These are phyloP conservation scores for Zasmidium angulare DNA, from an alignment of 2,329 filamentous ascomycete genomes.

Conservation along the genomic window DNA sequence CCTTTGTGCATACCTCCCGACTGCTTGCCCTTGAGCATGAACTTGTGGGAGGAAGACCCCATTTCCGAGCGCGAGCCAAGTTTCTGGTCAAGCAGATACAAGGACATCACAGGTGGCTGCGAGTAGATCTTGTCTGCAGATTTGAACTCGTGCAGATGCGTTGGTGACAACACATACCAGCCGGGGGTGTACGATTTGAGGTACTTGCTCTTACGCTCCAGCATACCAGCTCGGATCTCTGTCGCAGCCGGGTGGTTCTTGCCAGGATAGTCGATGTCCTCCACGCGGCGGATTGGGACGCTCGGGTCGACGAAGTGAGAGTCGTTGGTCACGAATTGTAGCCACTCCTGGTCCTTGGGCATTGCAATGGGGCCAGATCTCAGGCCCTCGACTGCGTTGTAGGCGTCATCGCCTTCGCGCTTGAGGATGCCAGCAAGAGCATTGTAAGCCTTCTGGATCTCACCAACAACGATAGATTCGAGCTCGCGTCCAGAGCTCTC, in stretches of 20 bases:
- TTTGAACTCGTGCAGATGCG: slow-evolving; percentile 97
- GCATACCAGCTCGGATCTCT: slow-evolving; percentile 84
- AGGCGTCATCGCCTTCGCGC: slow-evolving; percentile 81
- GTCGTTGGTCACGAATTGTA: slow-evolving; percentile 74
- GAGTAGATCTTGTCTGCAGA: slow-evolving; percentile 84
- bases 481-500: slow-evolving; percentile 92
- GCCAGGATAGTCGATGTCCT: slow-evolving; percentile 88
- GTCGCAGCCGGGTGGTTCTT: slow-evolving; percentile 78
- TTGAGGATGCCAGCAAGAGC: slow-evolving; percentile 89
- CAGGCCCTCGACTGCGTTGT: slow-evolving; percentile 75
- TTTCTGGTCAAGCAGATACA: slow-evolving; percentile 93
- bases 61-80: slow-evolving; percentile 85
- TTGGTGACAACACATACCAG: slow-evolving; percentile 96
- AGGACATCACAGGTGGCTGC: slow-evolving; percentile 90
- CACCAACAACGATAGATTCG: slow-evolving; percentile 92
- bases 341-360: slow-evolving; percentile 92
- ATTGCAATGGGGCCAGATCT: slow-evolving; percentile 84
- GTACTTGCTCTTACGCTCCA: slow-evolving; percentile 98
- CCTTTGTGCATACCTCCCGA: slow-evolving; percentile 87
- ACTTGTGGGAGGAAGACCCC: slow-evolving; percentile 88
- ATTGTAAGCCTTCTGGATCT: slow-evolving; percentile 97
- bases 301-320: slow-evolving; percentile 85
- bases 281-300: slow-evolving; percentile 71
- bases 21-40: slow-evolving; percentile 94
- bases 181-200: slow-evolving; percentile 95